Base-by-base conservation (phyloP, 2,329 filamentous ascomycete species). In the Myriangium duriaei region DNA sequence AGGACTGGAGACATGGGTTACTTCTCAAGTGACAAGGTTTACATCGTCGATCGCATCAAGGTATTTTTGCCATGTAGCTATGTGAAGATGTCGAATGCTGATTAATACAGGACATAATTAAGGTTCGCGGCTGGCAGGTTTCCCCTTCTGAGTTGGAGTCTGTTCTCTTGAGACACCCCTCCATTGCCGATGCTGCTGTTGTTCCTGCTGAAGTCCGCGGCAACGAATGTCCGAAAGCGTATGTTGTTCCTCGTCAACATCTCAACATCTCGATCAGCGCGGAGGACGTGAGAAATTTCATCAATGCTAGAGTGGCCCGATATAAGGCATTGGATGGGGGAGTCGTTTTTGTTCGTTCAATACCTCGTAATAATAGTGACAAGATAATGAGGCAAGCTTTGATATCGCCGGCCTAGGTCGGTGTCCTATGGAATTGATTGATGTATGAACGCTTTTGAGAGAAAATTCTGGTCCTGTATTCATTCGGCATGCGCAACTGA, bases 1-100 rank as follows among this genome's bases (percentile, higher is more conserved):
- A 30, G 41, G 11, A 48, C 47, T 17, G 59, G 71, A 10, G 68
- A 73, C 44, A 30, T 61, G 12, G 53, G 52, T 4, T 52, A 51
- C 40, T 41, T 56, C 32, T 31, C 30, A 13, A 16, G 39, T 11
- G 44, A 51, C 30, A 52, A 52, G 34, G 45, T 57, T 30, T 56
- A 51, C 37, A 41, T 58, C 14, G 45, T 55, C 34, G 53, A 56
- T 34, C 52, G 55, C 17, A 46, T 47, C 24, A 58, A 58, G n/a
- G n/a, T n/a, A n/a, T n/a, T n/a, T n/a, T n/a, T n/a, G n/a, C n/a
- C n/a, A n/a, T n/a, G n/a, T n/a, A n/a, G n/a, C n/a, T n/a, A n/a
- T n/a, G n/a, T n/a, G n/a, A n/a, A n/a, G n/a, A n/a, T n/a, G n/a
- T n/a, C n/a, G n/a, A n/a, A n/a, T n/a, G n/a, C n/a, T n/a, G n/a